Evolutionary conservation across 2,329 filamentous ascomycete genomes (phyloP), one percentile per base, ranked within the genome.

Genomic region (Fusarium praegraminearum): DNA sequence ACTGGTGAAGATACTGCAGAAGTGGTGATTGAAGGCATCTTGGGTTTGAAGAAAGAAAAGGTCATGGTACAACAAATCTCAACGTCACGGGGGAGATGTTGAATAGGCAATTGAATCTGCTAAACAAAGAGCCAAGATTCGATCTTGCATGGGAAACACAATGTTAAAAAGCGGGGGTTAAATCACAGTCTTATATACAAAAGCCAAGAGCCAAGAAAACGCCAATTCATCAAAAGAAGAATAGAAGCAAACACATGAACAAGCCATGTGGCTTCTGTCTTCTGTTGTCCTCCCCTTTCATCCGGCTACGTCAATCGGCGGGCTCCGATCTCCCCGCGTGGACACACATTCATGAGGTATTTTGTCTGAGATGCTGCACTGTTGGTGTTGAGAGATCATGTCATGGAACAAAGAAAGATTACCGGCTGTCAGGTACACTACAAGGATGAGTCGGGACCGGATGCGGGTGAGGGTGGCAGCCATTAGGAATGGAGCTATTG

Each of bases 261-360:
- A 40, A 36, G 3, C 24, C 50, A 46, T 33, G 50, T 50, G 43
- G 54, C 55, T 56, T 62, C 3, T 40, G 11, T 15, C 55, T 56
- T 62, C 3, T 40, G n/a, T 8, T 16, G 18, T 30, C 59, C 45
- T 44, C 16, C 41, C 70, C 63, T 36, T 70, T 51, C 53, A 64
- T 62, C 72, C 72, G 72, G 60, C 26, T 53, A 55, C 61, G 35
- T 54, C 32, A 47, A 49, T 36, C 28, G 18, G 53, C 70, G 70
- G 68, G 49, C 61, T 61, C 72, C 70, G 70, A 72, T 28, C 57
- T 59, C 72, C 70, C 67, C 68, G 69, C 24, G 6, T 58, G 53
- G 47, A 57, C 24, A 49, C 52, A 52, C 40, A 3, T 32, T 41
- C 15, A 4, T 24, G 28, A 40, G 58, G n/a, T 38, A 40, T 26